Conservation (phyloP, 108 stramenopile species). For the Pseudonitzschia delicatissima region DNA sequence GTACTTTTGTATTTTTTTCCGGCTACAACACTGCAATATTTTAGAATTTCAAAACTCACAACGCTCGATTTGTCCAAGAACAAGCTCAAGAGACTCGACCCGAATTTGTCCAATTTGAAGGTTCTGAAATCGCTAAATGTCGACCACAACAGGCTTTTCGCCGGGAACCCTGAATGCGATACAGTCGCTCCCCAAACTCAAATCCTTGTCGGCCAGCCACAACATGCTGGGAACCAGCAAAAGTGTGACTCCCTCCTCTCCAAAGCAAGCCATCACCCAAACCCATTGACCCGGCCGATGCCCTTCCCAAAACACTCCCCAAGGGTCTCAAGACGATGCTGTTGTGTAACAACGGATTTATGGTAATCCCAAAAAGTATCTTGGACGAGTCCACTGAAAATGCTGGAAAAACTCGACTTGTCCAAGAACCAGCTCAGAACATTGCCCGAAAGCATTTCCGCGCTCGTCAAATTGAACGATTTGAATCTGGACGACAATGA, state of each 20-base stretch:
- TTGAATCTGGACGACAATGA: conserved; percentile 73
- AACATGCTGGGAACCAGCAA: conserved; percentile 50
- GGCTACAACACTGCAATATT: background rate
- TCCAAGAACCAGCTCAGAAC: conserved; percentile 61
- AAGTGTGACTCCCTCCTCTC: background rate
- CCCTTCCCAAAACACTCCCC: conserved; percentile 44
- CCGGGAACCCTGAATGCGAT: conserved; percentile 48
- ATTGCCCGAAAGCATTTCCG: conserved; percentile 58
- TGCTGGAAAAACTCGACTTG: conserved; percentile 70
- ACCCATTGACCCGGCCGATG: background rate
- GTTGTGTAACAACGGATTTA: conserved; percentile 50
- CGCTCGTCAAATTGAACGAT: conserved; percentile 55
- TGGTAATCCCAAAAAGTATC: conserved; percentile 47
- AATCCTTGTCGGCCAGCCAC: conserved; percentile 55
- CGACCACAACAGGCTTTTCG: conserved; percentile 62
- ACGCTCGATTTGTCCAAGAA: conserved; percentile 83
- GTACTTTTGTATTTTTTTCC: conserved; percentile 6
- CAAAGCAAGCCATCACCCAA: background rate
- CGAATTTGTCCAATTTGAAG: conserved; percentile 43
- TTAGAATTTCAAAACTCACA: conserved; percentile 53
- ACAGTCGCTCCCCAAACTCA: conserved; percentile 58
- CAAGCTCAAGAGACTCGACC: conserved; percentile 34
- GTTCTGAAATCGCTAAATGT: conserved; percentile 76
- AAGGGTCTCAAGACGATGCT: conserved; percentile 59
- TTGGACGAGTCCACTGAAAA: conserved; percentile 7